Evolutionary conservation across 2,329 filamentous ascomycete species (phyloP), one percentile per base, ranked within the genome.

Genomic region (Blumeriella jaapii): DNA sequence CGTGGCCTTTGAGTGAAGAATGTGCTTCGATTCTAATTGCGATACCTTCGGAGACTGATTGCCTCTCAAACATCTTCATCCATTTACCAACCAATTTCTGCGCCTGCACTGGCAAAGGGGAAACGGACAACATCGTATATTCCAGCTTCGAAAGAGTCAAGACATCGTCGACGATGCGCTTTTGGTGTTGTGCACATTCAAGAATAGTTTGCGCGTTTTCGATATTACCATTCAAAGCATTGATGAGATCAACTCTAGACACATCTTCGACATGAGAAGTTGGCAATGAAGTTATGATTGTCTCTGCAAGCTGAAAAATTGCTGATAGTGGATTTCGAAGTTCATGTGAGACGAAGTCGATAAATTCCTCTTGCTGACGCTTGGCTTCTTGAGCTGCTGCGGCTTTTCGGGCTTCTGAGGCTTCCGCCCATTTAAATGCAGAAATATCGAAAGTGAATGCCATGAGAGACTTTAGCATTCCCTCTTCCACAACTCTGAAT

Each of bases 141-240:
- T 89, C 81, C 18, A 89, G 67, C 53, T 87, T 83, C 3, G 76
- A 82, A 48, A 82, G 67, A 7, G 76, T 82, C 24, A 84, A 59
- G 16, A 83, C 77, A 50, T 83, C 78, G 49, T 83, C 78, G n/a
- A 83, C 75, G 28, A 84, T 82, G 6, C 76, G 64, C 57, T 86
- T 86, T 53, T 89, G 82, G 56, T 89, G 82, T 48, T 83, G 76
- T 1, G 82, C 78, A 47, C 82, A 89, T 7, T 82, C 68, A 16
- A 77, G 71, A 42, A 91, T 87, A 0, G 79, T 87, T 50, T 86
- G 78, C 2, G 81, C 78, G 16, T 80, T 79, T 44, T 87, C 80
- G 29, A 82, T 69, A 39, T 76, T 77, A 47, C 68, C 31, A n/a
- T 31, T 44, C 6, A 51, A 16, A 6, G 38, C 71, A 6, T 63